Evolutionary conservation across 2,329 filamentous ascomycete genomes (phyloP), one percentile per base, ranked within the genome.

Genomic region (Hymenoscyphus infarciens): DNA sequence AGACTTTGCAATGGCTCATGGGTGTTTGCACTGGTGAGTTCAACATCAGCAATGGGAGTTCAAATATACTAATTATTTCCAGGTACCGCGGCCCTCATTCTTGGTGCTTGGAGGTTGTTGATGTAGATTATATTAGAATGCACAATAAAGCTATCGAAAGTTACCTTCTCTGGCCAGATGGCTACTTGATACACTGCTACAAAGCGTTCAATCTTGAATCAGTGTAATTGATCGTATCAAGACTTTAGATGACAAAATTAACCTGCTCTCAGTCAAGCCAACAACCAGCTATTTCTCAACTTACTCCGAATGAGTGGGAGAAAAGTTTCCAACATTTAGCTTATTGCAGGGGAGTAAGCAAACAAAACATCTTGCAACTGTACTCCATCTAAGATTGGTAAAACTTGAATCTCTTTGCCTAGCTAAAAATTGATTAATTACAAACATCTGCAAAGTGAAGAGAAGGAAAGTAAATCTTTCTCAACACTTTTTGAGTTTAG

Each of bases 1-100:
- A 92, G 74, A 98, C 95, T 39, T 77, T 99, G 75, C 95, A 99
- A 81, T 99, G 95, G 95, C 80, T 99, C 69, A 97, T 98, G 88
- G 93, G 89, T 74, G 91, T 90, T 45, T 85, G 84, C 71, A 88
- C 85, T 0, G 86, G 86, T 74, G 70, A 66, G 60, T 45, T 45
- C 19, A 35, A 42, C 15, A 11, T 8, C 4, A 7, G 13, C 56
- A 4, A 11, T 35, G 2, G 19, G 5, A n/a, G 35, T 38, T 7
- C 5, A 15, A 19, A 42, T 39, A 35, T 65, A 49, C 68, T 70
- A 65, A 31, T 39, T 52, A 53, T 11, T 13, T 13, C 29, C 39
- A 74, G 73, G 66, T 88, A 74, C 87, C 61, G 86, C 86, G 1
- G 87, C 87, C 19, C 75, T 89, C 72, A 74, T 89, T 73, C 79